These are phyloP conservation scores for Cordyceps militaris DNA, from an alignment of 2,329 filamentous ascomycete genomes.

Conservation along the genomic window DNA sequence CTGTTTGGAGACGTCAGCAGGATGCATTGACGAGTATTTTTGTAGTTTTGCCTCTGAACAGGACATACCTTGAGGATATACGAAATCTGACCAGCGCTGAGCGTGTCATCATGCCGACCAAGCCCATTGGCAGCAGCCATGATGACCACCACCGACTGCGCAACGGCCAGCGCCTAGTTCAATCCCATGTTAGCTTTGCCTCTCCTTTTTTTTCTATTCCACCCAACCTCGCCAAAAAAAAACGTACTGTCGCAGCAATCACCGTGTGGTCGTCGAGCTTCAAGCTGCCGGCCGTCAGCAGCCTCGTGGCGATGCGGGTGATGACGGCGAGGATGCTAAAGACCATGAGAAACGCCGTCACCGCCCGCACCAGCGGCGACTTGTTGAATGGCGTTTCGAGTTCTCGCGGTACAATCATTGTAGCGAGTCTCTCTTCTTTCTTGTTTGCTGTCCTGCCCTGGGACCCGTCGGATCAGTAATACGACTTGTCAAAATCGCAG, in stretches of 20 bases:
- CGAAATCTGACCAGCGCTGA: conserved; percentile 6
- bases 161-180: conserved; percentile 15
- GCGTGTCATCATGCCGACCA: conserved; percentile 14
- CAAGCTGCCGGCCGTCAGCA: conserved; percentile 14
- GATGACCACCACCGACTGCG: conserved; percentile 17
- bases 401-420: conserved; percentile 16
- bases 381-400: conserved; percentile 19
- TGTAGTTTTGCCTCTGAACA: background rate
- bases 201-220: background rate
- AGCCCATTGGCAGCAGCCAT: conserved; percentile 16
- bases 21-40: background rate
- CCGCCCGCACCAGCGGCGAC: conserved; percentile 18
- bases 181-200: background rate
- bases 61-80: conserved; percentile 13
- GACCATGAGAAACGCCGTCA: conserved; percentile 19
- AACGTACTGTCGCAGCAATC: conserved; percentile 15
- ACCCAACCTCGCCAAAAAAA: background rate
- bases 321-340: conserved; percentile 17
- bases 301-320: conserved; percentile 16
- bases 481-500: background rate
- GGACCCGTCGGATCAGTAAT: too few species aligned
- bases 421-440: background rate
- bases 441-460: background rate
- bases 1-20: background rate
- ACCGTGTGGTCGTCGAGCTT: conserved; percentile 17